phyloP scores from a whole-genome alignment of 2,329 filamentous ascomycete species.

The Hypoxylon sp. region DNA sequence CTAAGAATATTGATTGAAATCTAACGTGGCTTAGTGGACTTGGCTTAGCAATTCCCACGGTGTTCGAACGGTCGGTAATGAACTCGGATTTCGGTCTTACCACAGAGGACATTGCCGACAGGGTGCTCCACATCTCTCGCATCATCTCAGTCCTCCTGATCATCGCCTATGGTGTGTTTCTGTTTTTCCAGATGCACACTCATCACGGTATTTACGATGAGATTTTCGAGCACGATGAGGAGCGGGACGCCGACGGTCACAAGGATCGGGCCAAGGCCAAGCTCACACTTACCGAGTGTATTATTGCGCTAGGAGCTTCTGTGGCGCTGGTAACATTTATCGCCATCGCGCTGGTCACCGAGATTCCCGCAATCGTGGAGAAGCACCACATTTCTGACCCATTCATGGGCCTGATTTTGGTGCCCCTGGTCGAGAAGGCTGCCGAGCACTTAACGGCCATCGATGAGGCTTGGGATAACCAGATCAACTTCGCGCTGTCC shows the following conservation, averaged over 20 bases:
- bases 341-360: constrained; percentile 78
- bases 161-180: constrained; percentile 75
- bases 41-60: constrained; percentile 66
- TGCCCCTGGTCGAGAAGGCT: constrained; percentile 87
- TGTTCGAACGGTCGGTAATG: constrained; percentile 68
- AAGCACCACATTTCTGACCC: constrained; percentile 64
- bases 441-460: constrained; percentile 88
- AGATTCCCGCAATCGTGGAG: constrained; percentile 74
- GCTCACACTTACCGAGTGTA: constrained; percentile 80
- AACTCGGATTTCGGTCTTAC: constrained; percentile 49
- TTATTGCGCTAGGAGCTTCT: constrained; percentile 74
- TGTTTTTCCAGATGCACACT: constrained; percentile 82
- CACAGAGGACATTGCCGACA: constrained; percentile 61
- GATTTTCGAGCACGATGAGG: constrained; percentile 79
- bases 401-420: constrained; percentile 79
- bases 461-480: constrained; percentile 86
- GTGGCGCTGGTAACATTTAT: constrained; percentile 80
- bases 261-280: constrained; percentile 74
- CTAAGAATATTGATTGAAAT: constrained; percentile 43
- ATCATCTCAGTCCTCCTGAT: constrained; percentile 79
- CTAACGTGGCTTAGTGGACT: constrained; percentile 58
- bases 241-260: constrained; percentile 74
- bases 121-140: constrained; percentile 76
- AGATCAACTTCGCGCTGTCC: constrained; percentile 87
- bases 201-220: constrained; percentile 84